phyloP scores from a whole-genome alignment of 169 alveolate species.

The Plasmodium gallinaceum region DNA sequence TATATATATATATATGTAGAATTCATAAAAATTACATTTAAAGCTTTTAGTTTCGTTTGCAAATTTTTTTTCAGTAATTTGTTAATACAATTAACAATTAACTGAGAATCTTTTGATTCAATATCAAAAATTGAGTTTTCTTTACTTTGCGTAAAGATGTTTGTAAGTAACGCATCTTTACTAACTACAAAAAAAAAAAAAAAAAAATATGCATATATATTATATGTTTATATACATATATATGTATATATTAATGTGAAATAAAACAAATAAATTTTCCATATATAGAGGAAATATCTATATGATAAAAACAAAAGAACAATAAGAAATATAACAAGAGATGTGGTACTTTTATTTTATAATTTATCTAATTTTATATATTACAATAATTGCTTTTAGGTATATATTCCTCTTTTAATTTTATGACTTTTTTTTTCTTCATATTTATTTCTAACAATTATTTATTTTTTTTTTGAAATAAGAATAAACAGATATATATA shows the following conservation, averaged over 20 bases:
- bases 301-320: neutral
- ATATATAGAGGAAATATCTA: slow-evolving; percentile 2
- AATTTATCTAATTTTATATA: neutral
- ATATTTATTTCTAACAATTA: slow-evolving; percentile 16
- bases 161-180: slow-evolving; percentile 47
- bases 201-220: neutral
- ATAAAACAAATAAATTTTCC: neutral
- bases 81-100: slow-evolving; percentile 58
- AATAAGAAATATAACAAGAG: too few relatives aligned
- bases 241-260: neutral
- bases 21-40: slow-evolving; percentile 20
- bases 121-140: slow-evolving; percentile 13
- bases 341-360: too few relatives aligned
- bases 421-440: slow-evolving; percentile 69
- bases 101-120: slow-evolving; percentile 38
- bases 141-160: slow-evolving; percentile 11
- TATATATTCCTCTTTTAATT: slow-evolving; percentile 50
- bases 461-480: slow-evolving; percentile 2
- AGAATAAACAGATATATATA: too few relatives aligned
- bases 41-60: slow-evolving; percentile 56
- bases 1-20: neutral
- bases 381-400: slow-evolving; percentile 69
- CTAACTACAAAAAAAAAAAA: slow-evolving; percentile 26
- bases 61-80: slow-evolving; percentile 55
- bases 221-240: neutral